Percentiles rank a stretch among this genome's conserved stretches.
These are phyloP conservation scores for Aphanomyces euteiches DNA, from an alignment of 352 stramenopile species.

Conservation along the genomic window DNA sequence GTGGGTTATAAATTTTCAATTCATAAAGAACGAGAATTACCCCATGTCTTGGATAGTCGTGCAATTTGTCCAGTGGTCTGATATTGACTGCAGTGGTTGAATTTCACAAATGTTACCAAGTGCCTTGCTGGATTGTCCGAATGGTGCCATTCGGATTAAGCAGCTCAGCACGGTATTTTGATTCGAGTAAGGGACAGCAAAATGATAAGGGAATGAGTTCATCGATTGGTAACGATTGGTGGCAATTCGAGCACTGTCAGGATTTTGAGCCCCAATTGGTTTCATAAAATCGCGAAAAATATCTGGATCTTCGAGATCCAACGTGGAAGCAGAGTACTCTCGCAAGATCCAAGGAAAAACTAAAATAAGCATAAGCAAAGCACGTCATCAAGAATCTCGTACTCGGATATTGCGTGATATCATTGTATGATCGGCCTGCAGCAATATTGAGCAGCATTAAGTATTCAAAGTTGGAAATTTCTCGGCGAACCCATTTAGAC, in stretches of 20 bases:
- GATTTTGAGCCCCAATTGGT: constrained; percentile 92
- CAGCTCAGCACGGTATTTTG: constrained; percentile 73
- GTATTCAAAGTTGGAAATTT: constrained; percentile 95
- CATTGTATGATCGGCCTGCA: constrained; percentile 95
- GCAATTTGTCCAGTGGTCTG: not conserved
- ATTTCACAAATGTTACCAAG: constrained; percentile 30
- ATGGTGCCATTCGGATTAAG: constrained; percentile 62
- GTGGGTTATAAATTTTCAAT: not conserved
- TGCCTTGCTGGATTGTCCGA: constrained; percentile 41
- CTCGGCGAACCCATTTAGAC: constrained; percentile 79
- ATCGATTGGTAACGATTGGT: constrained; percentile 43
- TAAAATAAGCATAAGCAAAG: not conserved
- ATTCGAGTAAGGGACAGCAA: constrained; percentile 65
- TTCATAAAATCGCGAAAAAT: constrained; percentile 96
- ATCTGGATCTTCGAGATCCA: constrained; percentile 90
- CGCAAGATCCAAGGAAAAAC: constrained; percentile 98
- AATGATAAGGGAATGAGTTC: constrained; percentile 58
- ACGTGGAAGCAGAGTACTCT: constrained; percentile 91
- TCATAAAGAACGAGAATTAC: not conserved
- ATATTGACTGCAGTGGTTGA: constrained; percentile 8
- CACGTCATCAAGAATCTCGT: not conserved
- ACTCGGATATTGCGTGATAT: constrained; percentile 95
- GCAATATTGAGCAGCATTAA: constrained; percentile 95
- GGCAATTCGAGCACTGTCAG: constrained; percentile 43
- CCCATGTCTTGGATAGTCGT: not conserved